Evolutionary conservation across 169 alveolate genomes (phyloP).

Genomic region (Cryptosporidium canis): DNA sequence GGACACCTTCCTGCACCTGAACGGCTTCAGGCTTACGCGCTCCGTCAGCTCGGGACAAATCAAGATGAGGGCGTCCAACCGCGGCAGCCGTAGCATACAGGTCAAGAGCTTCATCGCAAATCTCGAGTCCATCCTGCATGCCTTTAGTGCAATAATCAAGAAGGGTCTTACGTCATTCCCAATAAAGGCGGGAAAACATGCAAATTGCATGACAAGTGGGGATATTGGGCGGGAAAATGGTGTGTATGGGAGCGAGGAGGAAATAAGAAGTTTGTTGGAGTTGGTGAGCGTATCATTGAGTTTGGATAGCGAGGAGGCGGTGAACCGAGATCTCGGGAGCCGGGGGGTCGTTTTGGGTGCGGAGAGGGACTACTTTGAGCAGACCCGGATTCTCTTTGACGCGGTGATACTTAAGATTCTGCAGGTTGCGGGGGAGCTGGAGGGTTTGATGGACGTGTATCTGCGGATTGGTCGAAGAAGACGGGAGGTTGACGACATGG

Average conservation of each 20-base stretch:
- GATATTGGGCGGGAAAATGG: not conserved
- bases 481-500: not conserved
- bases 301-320: conserved; percentile 22
- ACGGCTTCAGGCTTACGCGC: not conserved
- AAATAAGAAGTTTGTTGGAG: not conserved
- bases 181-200: not conserved
- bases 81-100: not conserved
- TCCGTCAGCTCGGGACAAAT: not conserved
- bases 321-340: not conserved
- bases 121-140: conserved; percentile 31
- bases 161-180: conserved; percentile 2
- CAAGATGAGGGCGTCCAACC: not conserved
- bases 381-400: conserved; percentile 28
- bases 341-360: not conserved
- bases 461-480: not conserved
- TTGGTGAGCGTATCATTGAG: not conserved
- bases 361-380: not conserved
- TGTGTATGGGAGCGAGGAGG: not conserved
- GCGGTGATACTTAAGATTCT: conserved; percentile 8
- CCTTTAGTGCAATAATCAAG: conserved; percentile 54
- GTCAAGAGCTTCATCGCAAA: not conserved
- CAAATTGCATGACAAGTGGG: not conserved
- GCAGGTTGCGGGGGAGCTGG: conserved; percentile 6
- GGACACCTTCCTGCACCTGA: conserved; percentile 4
- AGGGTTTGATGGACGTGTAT: conserved; percentile 2